A percentile compares a stretch with the other conserved stretches of the same genome.
Evolutionary conservation across 257 asterid genomes (phyloP).

Genomic region (Echium plantagineum): DNA sequence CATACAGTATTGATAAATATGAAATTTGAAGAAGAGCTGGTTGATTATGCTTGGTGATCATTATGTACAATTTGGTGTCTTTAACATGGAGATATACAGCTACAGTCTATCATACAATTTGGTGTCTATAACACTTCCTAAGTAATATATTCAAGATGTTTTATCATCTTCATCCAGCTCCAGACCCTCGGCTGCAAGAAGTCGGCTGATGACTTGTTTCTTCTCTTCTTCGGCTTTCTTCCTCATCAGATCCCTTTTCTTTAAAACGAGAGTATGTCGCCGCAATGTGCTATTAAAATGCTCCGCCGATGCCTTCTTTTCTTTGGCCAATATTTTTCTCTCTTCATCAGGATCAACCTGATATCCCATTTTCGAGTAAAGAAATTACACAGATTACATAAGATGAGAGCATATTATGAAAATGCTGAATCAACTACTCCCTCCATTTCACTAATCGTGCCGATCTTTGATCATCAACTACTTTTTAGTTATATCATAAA

Average conservation of each 20-base stretch:
- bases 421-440: too few relatives aligned
- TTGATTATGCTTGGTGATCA: not conserved
- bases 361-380: conserved; percentile 3
- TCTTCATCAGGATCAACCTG: conserved; percentile 92
- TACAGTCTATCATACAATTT: too few relatives aligned
- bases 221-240: conserved; percentile 73
- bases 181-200: conserved; percentile 91
- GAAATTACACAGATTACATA: not conserved
- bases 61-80: not conserved
- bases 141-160: conserved; percentile 13
- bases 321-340: conserved; percentile 71
- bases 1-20: too few relatives aligned
- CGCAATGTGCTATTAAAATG: conserved; percentile 58
- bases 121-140: not conserved
- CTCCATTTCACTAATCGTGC: too few relatives aligned
- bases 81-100: not conserved
- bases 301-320: conserved; percentile 65
- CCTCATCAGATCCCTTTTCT: conserved; percentile 68
- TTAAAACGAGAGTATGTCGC: conserved; percentile 70
- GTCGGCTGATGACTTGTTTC: conserved; percentile 51
- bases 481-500: too few relatives aligned
- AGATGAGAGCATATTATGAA: not conserved
- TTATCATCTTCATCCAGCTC: conserved; percentile 75
- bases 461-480: too few relatives aligned
- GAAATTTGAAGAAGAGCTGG: too few relatives aligned